A percentile compares a stretch with the other conserved stretches of the same genome.
phyloP scores from a whole-genome alignment of 2,329 filamentous ascomycete species.

The Sclerotinia borealis region DNA sequence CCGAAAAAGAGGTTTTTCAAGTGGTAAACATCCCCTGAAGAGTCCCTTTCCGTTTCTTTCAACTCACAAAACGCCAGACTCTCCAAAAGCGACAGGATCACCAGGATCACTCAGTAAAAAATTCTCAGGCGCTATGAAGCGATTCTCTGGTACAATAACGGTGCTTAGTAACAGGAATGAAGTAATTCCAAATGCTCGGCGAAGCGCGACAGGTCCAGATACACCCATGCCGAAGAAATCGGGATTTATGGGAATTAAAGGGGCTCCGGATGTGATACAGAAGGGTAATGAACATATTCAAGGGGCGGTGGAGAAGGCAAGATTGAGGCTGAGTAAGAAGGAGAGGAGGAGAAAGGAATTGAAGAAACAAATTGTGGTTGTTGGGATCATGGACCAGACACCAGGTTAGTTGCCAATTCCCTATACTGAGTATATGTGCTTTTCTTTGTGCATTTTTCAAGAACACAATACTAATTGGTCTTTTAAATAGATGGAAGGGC shows the following conservation, averaged over 20 bases:
- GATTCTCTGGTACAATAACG: slow-evolving; percentile 8
- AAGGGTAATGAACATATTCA: slow-evolving; percentile 18
- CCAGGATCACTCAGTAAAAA: slow-evolving; percentile 1
- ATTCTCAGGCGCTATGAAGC: slow-evolving; percentile 17
- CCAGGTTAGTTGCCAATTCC: slow-evolving; percentile 19
- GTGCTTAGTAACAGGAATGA: background rate
- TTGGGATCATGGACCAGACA: slow-evolving; percentile 24
- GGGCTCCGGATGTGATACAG: slow-evolving; percentile 12
- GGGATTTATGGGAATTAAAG: slow-evolving; percentile 15
- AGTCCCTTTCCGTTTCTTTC: slow-evolving; percentile 20
- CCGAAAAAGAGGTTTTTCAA: slow-evolving; percentile 12
- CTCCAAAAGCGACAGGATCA: background rate
- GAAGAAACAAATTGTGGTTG: slow-evolving; percentile 25
- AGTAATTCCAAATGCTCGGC: slow-evolving; percentile 13
- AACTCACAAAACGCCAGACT: slow-evolving; percentile 3
- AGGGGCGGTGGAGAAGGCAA: slow-evolving; percentile 20
- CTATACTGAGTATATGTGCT: background rate
- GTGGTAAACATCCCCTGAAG: slow-evolving; percentile 18
- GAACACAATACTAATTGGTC: slow-evolving; percentile 7
- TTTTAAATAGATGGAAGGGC: slow-evolving; percentile 15
- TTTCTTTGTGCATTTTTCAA: background rate
- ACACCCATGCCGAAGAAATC: slow-evolving; percentile 17
- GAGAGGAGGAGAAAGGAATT: slow-evolving; percentile 24
- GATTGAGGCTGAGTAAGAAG: slow-evolving; percentile 16
- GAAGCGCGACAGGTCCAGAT: slow-evolving; percentile 18